Conservation (phyloP, 1,139 yeast genomes). For the Debaryomyces coudertii region DNA sequence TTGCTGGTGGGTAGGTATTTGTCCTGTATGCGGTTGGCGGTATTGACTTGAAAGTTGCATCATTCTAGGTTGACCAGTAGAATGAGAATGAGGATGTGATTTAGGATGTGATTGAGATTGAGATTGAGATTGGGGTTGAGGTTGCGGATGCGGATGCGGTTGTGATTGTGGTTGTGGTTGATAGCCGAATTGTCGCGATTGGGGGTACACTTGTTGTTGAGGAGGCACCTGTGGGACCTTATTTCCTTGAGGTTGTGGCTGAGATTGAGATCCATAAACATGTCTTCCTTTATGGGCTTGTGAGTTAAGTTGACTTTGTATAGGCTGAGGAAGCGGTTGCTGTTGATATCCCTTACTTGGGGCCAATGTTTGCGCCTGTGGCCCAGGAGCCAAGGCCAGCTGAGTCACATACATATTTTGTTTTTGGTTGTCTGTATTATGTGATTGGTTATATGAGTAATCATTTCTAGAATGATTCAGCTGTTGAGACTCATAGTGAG, state of each 20-base stretch:
- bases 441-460: neutral
- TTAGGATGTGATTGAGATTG: constrained; percentile 11
- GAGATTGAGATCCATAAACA: constrained; percentile 10
- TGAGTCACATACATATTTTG: constrained; percentile 12
- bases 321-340: constrained; percentile 12
- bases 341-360: constrained; percentile 16
- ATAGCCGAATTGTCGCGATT: too few species aligned
- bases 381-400: constrained; percentile 13
- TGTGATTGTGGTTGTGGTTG: constrained; percentile 16
- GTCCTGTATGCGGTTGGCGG: constrained; percentile 2
- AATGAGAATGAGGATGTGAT: constrained; percentile 8
- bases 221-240: constrained; percentile 17
- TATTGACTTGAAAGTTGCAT: constrained; percentile 9
- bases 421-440: neutral
- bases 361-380: constrained; percentile 11
- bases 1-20: neutral
- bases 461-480: neutral
- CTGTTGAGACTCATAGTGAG: constrained; percentile 13
- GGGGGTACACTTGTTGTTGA: constrained; percentile 17
- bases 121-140: constrained; percentile 9
- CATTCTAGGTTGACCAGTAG: constrained; percentile 2
- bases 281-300: constrained; percentile 13
- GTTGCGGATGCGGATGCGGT: constrained; percentile 11
- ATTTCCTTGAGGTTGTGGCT: neutral
- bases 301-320: constrained; percentile 12